Evolutionary conservation across 1,284 basidiomycete genomes (phyloP).

Genomic region (Xerocomus amazonicus): DNA sequence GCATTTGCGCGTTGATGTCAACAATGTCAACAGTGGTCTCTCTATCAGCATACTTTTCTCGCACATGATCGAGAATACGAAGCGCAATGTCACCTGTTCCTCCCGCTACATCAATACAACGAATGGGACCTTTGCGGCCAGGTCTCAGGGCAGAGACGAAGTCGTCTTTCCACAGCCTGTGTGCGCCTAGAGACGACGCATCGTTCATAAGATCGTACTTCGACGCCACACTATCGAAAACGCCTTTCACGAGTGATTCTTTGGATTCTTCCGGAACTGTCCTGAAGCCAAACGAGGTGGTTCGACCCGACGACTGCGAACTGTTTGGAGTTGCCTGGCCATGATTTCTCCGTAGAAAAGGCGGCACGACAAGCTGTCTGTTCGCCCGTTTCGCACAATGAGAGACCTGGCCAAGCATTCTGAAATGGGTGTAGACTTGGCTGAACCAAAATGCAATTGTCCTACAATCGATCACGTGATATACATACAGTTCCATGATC

Average conservation of each 20-base stretch:
- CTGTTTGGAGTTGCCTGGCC: slow-evolving; percentile 7
- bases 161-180: slow-evolving; percentile 96
- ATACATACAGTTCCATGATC: no score
- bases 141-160: slow-evolving; percentile 84
- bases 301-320: slow-evolving; percentile 35
- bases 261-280: slow-evolving; percentile 79
- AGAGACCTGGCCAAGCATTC: slow-evolving; percentile 20
- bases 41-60: slow-evolving; percentile 84
- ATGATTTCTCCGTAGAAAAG: slow-evolving; percentile 24
- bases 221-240: slow-evolving; percentile 95
- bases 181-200: slow-evolving; percentile 94
- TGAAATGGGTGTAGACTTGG: no score
- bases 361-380: slow-evolving; percentile 8
- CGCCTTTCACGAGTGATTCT: slow-evolving; percentile 78
- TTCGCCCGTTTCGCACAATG: slow-evolving; percentile 16
- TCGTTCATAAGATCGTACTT: slow-evolving; percentile 99
- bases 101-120: slow-evolving; percentile 95
- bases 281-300: slow-evolving; percentile 91
- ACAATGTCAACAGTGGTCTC: slow-evolving; percentile 89
- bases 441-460: no score
- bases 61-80: slow-evolving; percentile 87
- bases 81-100: slow-evolving; percentile 98
- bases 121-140: slow-evolving; percentile 64
- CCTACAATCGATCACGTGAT: slow-evolving; percentile 4
- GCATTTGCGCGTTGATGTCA: slow-evolving; percentile 96